Percentiles rank a stretch among this genome's conserved stretches.
Conservation (phyloP, 148 eudicot genomes). For the Amaranthus palmeri region DNA sequence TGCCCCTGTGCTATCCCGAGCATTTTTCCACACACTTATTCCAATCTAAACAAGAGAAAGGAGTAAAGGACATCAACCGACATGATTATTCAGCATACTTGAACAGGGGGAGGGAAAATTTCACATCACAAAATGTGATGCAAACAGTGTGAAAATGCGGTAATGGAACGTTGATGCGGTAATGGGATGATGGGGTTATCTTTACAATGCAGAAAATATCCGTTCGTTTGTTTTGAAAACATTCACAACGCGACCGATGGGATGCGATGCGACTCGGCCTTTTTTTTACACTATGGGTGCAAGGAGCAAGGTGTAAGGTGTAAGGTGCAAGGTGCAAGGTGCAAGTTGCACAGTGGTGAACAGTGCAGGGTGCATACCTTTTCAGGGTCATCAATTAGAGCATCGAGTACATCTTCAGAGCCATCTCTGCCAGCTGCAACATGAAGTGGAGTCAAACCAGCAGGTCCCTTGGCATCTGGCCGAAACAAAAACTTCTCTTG, state of each 20-base stretch:
- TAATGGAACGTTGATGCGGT: too few species aligned
- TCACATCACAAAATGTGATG: neutral
- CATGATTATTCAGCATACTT: too few species aligned
- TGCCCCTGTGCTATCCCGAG: conserved; percentile 57
- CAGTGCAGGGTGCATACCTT: conserved; percentile 27
- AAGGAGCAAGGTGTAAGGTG: too few species aligned
- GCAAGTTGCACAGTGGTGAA: too few species aligned
- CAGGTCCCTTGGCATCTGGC: conserved; percentile 75
- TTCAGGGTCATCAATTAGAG: conserved; percentile 80
- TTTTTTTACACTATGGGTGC: too few species aligned
- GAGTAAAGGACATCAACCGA: neutral
- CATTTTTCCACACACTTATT: conserved; percentile 65
- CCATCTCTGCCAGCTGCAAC: conserved; percentile 73
- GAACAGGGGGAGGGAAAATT: neutral
- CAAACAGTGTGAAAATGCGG: too few species aligned
- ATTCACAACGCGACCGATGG: too few species aligned
- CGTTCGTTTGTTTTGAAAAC: too few species aligned
- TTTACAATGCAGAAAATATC: too few species aligned
- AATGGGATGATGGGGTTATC: too few species aligned
- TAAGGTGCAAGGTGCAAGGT: too few species aligned
- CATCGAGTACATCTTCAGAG: conserved; percentile 63
- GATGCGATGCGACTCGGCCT: too few species aligned
- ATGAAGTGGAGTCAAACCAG: conserved; percentile 88
- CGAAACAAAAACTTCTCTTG: conserved; percentile 38
- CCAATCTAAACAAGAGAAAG: conserved; percentile 51